A percentile compares a stretch with the other conserved stretches of the same genome.
Conservation (phyloP, 108 stramenopile species). For the Epithemia pelagica region DNA sequence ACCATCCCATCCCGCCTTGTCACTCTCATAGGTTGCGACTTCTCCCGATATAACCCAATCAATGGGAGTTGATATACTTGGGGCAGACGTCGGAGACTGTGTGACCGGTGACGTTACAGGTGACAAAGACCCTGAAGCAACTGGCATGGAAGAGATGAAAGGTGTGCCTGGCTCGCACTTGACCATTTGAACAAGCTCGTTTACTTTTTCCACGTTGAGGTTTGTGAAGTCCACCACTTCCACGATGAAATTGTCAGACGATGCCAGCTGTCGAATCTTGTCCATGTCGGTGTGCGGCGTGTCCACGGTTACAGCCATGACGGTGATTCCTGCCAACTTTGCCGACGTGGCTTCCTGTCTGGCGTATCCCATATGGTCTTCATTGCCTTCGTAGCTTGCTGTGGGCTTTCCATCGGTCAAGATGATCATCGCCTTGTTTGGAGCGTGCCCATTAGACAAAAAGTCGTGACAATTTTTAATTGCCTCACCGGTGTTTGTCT, state of each 20-base stretch:
- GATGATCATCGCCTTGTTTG: slow-evolving; percentile 73
- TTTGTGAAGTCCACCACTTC: neutral
- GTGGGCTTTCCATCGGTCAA: no score
- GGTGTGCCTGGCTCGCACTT: neutral
- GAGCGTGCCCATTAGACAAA: slow-evolving; percentile 75
- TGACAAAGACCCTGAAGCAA: neutral
- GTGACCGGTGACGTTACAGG: neutral
- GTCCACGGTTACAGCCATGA: neutral
- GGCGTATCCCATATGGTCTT: neutral
- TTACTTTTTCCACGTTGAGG: neutral
- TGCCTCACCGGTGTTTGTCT: no score
- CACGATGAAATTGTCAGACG: neutral
- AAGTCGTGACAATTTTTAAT: no score
- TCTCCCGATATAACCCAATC: neutral
- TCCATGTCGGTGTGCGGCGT: neutral
- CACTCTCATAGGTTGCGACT: neutral
- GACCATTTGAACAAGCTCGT: neutral
- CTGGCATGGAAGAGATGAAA: neutral
- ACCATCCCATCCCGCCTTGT: neutral
- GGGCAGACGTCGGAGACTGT: neutral
- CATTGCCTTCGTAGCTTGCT: no score
- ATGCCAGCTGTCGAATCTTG: neutral
- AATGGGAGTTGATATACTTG: neutral
- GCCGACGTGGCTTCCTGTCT: neutral
- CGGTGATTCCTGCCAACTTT: neutral